A percentile compares a stretch with the other conserved stretches of the same genome.
Conservation (phyloP, 23 red algal genomes). For the Agarophyton chilense region DNA sequence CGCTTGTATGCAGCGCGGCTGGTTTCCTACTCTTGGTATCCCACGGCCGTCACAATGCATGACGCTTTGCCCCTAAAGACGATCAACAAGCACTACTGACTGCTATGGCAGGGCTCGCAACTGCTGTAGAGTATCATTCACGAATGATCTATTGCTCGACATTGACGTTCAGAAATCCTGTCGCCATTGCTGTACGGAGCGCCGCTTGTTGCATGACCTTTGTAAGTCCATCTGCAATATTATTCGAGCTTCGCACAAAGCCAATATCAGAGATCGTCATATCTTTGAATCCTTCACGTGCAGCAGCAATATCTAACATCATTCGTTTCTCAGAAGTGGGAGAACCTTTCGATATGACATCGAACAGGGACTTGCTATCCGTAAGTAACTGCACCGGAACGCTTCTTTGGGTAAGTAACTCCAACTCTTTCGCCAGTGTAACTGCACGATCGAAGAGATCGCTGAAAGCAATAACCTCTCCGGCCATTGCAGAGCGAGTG, state of each 20-base stretch:
- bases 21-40: too few relatives aligned
- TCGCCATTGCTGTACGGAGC: not conserved
- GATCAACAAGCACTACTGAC: too few relatives aligned
- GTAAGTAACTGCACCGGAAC: constrained; percentile 9
- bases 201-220: constrained; percentile 26
- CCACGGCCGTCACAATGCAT: too few relatives aligned
- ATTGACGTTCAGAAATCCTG: not conserved
- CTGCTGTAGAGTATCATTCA: not conserved
- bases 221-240: constrained; percentile 26
- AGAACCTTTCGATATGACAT: constrained; percentile 39
- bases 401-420: not conserved
- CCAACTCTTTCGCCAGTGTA: not conserved
- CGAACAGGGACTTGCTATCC: constrained; percentile 26
- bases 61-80: too few relatives aligned
- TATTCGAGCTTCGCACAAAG: constrained; percentile 16
- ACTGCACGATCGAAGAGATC: not conserved
- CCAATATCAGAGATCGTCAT: constrained; percentile 35
- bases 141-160: constrained; percentile 30
- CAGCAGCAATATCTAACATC: constrained; percentile 41
- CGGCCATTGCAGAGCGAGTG: constrained; percentile 32
- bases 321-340: constrained; percentile 32
- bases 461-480: constrained; percentile 50
- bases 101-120: not conserved
- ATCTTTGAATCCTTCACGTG: constrained; percentile 22
- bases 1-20: too few relatives aligned